These are phyloP conservation scores for Schizophyllum commune DNA, from an alignment of 1,284 basidiomycete species.

Conservation along the genomic window DNA sequence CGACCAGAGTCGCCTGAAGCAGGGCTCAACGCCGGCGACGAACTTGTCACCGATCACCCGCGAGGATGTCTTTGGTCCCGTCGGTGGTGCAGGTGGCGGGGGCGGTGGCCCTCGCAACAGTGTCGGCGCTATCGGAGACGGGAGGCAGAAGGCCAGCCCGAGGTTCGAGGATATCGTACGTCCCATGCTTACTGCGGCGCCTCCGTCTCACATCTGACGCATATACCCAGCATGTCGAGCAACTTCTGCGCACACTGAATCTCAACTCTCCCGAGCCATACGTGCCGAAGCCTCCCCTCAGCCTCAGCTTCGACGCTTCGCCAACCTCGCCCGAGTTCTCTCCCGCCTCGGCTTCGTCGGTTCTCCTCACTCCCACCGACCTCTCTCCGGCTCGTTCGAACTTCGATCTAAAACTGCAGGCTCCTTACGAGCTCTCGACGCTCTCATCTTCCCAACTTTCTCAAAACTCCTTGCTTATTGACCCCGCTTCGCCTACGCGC, in stretches of 20 bases:
- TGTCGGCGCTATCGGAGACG: conserved; percentile 69
- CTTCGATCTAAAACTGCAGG: conserved; percentile 47
- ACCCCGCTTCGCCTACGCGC: conserved; percentile 32
- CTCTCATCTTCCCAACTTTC: conserved; percentile 11
- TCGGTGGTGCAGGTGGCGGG: conserved; percentile 23
- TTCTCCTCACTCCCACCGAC: conserved; percentile 36
- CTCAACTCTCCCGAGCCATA: conserved; percentile 62
- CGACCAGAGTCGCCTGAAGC: conserved; percentile 16
- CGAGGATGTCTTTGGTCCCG: conserved; percentile 57
- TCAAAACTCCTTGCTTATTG: conserved; percentile 20
- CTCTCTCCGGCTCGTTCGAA: conserved; percentile 51
- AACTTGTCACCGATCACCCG: conserved; percentile 11
- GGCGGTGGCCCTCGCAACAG: conserved; percentile 31
- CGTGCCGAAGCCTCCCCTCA: conserved; percentile 36
- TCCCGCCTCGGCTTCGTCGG: conserved; percentile 17
- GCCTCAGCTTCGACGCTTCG: conserved; percentile 33
- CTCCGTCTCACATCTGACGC: neutral
- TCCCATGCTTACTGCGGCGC: neutral
- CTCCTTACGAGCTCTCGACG: conserved; percentile 38
- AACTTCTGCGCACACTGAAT: conserved; percentile 66
- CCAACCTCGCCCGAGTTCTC: conserved; percentile 37
- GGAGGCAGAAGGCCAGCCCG: conserved; percentile 53
- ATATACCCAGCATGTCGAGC: conserved; percentile 57
- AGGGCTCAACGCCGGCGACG: conserved; percentile 24
- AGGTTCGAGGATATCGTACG: conserved; percentile 48